Evolutionary conservation across 2,329 filamentous ascomycete species (phyloP), one percentile per base, ranked within the genome.

Genomic region (Podosphaera aphanis): DNA sequence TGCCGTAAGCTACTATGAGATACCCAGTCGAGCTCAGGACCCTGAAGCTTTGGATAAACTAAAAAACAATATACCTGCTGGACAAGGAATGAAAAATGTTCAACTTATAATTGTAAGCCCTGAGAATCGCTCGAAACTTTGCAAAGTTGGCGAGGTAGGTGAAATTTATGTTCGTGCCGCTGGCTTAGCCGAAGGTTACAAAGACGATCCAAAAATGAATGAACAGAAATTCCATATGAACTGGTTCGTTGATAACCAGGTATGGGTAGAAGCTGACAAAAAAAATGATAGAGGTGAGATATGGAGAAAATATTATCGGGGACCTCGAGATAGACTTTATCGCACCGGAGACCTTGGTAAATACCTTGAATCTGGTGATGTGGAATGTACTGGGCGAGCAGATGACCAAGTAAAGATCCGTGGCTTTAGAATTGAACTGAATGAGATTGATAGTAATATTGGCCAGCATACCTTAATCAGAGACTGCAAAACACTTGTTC

Each of bases 361-460:
- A 47, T 86, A 82, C 57, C 73, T 74, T 44, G 66, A 70, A 2
- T 61, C 63, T 6, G 83, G 82, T 31, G 77, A 79, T 51, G 79
- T 84, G 10, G 79, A 81, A 56, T 82, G 77, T 57, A 78, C 80
- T 8, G 88, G 88, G 19, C 71, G 90, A 48, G 77, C 76, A 20
- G 88, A 95, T 57, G 73, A 79, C 53, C 88, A 95, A 59, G 83
- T 94, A 65, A 98, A 95, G 67, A 88, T 95, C 52, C 79, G 90
- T 49, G 88, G 88, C 1, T 95, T 94, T 69, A 73, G 88, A 49
- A 93, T 98, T 53, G 90, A 98, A 63, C 75, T 95, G 40, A 80
- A 79, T 51, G 90, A 95, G 53, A 94, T 95, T 53, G 86, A 95
- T 61, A 80, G 70, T 37, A 79, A 93, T 59, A 65, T 94, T 41